Conservation (phyloP, 352 stramenopile species). For the Globisporangium nunn region DNA sequence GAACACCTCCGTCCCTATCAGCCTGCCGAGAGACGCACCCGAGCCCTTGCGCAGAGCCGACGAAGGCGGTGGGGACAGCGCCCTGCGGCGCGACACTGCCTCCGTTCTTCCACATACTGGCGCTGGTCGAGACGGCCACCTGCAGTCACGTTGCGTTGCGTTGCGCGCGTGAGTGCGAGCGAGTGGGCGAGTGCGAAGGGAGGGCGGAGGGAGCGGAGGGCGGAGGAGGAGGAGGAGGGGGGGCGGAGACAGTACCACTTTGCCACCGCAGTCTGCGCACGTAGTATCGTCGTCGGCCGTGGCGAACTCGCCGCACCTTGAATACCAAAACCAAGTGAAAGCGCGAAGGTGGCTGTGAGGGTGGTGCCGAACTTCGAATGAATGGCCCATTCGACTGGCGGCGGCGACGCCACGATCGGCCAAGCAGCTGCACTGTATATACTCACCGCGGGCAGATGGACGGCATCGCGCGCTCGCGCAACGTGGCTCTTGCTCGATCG, state of each 20-base stretch:
- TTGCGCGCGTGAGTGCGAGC: background rate
- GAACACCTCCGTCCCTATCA: constrained; percentile 38
- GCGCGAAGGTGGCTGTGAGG: background rate
- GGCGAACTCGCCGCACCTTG: constrained; percentile 60
- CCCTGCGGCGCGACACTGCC: constrained; percentile 21
- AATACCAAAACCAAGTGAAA: background rate
- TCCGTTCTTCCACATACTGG: constrained; percentile 47
- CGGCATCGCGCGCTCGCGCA: constrained; percentile 32
- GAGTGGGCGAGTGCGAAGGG: background rate
- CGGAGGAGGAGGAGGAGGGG: no score
- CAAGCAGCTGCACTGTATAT: background rate
- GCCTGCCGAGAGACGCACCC: constrained; percentile 23
- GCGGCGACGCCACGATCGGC: background rate
- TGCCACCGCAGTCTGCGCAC: constrained; percentile 59
- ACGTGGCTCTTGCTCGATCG: background rate
- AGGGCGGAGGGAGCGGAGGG: no score
- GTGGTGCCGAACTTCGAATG: no score
- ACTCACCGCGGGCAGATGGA: constrained; percentile 36
- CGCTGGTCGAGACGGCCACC: constrained; percentile 25
- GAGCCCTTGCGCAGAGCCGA: background rate
- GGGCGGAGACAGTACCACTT: constrained; percentile 24
- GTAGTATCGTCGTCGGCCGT: constrained; percentile 23
- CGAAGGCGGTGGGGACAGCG: constrained; percentile 64
- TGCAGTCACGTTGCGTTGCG: constrained; percentile 2
- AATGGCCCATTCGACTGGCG: no score